A percentile compares a stretch with the other conserved stretches of the same genome.
Conservation (phyloP, 1,284 basidiomycete genomes). For the Marasmius oreades region DNA sequence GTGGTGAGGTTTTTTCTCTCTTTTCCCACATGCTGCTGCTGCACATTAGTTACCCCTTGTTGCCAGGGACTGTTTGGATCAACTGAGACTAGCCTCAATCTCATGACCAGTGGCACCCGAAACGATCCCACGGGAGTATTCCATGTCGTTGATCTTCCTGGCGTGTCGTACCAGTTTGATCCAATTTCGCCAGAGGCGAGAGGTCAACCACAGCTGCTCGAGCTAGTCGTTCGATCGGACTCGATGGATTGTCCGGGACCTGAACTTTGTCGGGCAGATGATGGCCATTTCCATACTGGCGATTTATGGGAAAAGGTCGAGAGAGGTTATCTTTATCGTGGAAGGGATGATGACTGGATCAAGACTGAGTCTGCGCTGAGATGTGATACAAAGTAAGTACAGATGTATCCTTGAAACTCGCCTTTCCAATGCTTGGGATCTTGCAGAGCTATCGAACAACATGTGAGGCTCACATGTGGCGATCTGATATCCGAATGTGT, state of each 20-base stretch:
- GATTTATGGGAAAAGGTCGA: constrained; percentile 45
- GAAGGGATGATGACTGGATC: constrained; percentile 60
- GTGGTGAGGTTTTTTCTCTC: background rate
- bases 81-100: constrained; percentile 42
- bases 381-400: too few relatives aligned
- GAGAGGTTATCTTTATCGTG: constrained; percentile 49
- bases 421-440: constrained; percentile 8
- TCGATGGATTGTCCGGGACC: constrained; percentile 47
- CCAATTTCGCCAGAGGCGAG: constrained; percentile 43
- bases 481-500: constrained; percentile 6
- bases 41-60: background rate
- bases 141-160: constrained; percentile 43
- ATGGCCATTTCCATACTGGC: constrained; percentile 55
- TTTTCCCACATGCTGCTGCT: too few relatives aligned
- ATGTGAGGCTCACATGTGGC: background rate
- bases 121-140: constrained; percentile 24
- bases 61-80: constrained; percentile 67
- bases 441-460: constrained; percentile 7
- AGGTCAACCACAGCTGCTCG: too few relatives aligned
- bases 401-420: constrained; percentile 53
- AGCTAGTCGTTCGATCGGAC: constrained; percentile 45
- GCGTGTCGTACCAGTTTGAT: constrained; percentile 56
- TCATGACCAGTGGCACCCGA: background rate
- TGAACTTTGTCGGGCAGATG: constrained; percentile 36
- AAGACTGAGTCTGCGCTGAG: too few relatives aligned